Evolutionary conservation across 306 rosid species (phyloP).

Genomic region (Dalbergia cochinchinensis): DNA sequence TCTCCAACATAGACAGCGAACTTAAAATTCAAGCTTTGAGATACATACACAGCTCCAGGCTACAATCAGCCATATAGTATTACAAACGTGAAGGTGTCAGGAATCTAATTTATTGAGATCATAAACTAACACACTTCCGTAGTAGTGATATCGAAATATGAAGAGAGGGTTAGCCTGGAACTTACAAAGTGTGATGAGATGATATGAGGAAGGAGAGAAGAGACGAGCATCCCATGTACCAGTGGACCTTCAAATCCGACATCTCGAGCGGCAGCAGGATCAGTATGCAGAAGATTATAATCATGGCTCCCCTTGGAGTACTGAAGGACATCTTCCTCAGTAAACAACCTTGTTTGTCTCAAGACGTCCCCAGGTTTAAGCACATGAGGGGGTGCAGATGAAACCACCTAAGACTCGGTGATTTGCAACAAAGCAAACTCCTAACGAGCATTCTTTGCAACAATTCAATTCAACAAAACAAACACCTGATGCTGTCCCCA

Average conservation of each 20-base stretch:
- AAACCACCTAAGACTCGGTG: conserved; percentile 59
- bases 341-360: conserved; percentile 61
- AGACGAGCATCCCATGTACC: conserved; percentile 91
- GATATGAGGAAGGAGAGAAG: conserved; percentile 77
- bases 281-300: conserved; percentile 76
- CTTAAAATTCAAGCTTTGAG: conserved; percentile 87
- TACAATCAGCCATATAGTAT: too few species aligned
- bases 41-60: conserved; percentile 88
- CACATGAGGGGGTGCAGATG: conserved; percentile 58
- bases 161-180: too few species aligned
- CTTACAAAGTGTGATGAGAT: too few species aligned
- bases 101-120: too few species aligned
- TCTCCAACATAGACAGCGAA: conserved; percentile 81
- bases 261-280: conserved; percentile 63
- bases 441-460: conserved; percentile 53
- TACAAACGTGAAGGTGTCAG: too few species aligned
- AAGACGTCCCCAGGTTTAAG: conserved; percentile 71
- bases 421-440: conserved; percentile 47
- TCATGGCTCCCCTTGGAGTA: conserved; percentile 78
- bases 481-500: background rate
- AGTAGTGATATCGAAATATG: too few species aligned
- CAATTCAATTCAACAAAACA: conserved; percentile 37
- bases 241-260: conserved; percentile 74
- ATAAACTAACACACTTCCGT: too few species aligned
- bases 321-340: conserved; percentile 73